Evolutionary conservation across 305 asterid genomes (phyloP), one percentile per base, ranked within the genome.

Genomic region (Petunia hybrid): DNA sequence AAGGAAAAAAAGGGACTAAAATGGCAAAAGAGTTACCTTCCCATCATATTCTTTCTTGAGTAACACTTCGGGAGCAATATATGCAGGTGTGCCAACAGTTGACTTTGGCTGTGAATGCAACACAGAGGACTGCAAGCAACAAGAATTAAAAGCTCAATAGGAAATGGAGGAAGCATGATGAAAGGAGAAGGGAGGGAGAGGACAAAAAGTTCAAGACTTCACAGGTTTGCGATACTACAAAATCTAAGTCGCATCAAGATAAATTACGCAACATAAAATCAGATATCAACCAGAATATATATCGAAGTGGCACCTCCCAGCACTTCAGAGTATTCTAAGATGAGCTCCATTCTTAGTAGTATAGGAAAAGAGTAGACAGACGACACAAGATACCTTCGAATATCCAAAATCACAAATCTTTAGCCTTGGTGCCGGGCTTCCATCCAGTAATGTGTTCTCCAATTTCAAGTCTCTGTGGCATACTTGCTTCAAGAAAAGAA

Each of bases 61-160:
- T 84, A 95, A 86, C 82, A 95, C 98, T 79, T 94, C 98, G 0
- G 98, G 98, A 48, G 98, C 98, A 57, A 93, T 94, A 78, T 94
- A 94, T 81, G 98, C 98, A 38, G 98, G 98, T 8, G 98, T 94
- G 65, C 98, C 98, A 39, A 94, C 98, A 62, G 98, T 95, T 68
- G 98, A 95, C 85, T 95, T 95, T 38, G 98, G 98, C 82, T 95
- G 98, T 39, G 98, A 95, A 85, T 95, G 98, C 87, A 93, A 91
- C 89, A 95, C 97, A 0, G 98, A 92, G 14, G 98, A 95, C 98
- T 95, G 84, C 77, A 84, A 51, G 63, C 59, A 70, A 70, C 51
- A 78, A 64, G 55, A 65, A 63, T 59, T 71, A 79, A 42, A 38
- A 3, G 46, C 63, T 80, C 57, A 36, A 48, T 13, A 51, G 10